A percentile compares a stretch with the other conserved stretches of the same genome.
phyloP scores from a whole-genome alignment of 441 rosid species.

The Viola pubescens region DNA sequence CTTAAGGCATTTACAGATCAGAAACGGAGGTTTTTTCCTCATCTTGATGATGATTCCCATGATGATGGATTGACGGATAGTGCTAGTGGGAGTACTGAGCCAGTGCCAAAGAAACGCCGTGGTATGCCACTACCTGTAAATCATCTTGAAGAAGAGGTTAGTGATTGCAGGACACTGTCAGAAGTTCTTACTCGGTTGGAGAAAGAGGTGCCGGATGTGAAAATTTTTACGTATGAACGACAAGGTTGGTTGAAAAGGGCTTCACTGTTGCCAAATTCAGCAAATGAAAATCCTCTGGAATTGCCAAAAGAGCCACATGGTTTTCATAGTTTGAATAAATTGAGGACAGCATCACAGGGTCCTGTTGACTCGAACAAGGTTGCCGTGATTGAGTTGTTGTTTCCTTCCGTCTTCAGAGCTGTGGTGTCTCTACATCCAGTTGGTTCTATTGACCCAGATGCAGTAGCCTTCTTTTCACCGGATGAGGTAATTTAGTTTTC shows the following conservation, averaged over 20 bases:
- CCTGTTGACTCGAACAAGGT: slow-evolving; percentile 44
- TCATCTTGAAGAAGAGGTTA: slow-evolving; percentile 35
- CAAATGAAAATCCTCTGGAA: slow-evolving; percentile 55
- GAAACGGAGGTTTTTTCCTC: slow-evolving; percentile 72
- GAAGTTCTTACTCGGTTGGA: slow-evolving; percentile 56
- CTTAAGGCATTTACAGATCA: slow-evolving; percentile 89
- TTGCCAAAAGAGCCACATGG: slow-evolving; percentile 40
- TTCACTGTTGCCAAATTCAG: slow-evolving; percentile 48
- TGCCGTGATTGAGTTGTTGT: slow-evolving; percentile 67
- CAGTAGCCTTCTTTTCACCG: slow-evolving; percentile 90
- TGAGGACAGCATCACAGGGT: slow-evolving; percentile 42
- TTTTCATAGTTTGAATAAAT: slow-evolving; percentile 48
- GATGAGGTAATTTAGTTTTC: slow-evolving; percentile 62
- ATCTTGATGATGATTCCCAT: slow-evolving; percentile 47
- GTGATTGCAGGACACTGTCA: slow-evolving; percentile 52
- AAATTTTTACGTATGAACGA: slow-evolving; percentile 62
- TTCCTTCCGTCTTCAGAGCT: slow-evolving; percentile 78
- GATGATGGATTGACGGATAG: background rate
- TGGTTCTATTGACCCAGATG: slow-evolving; percentile 83
- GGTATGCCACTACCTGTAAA: slow-evolving; percentile 25
- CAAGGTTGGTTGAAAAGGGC: slow-evolving; percentile 86
- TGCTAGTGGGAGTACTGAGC: slow-evolving; percentile 25
- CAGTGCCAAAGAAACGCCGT: slow-evolving; percentile 45
- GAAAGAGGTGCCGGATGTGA: slow-evolving; percentile 56
- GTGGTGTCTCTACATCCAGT: slow-evolving; percentile 82